These are phyloP conservation scores for Pythium dissotocum DNA, from an alignment of 352 stramenopile genomes.

Conservation along the genomic window DNA sequence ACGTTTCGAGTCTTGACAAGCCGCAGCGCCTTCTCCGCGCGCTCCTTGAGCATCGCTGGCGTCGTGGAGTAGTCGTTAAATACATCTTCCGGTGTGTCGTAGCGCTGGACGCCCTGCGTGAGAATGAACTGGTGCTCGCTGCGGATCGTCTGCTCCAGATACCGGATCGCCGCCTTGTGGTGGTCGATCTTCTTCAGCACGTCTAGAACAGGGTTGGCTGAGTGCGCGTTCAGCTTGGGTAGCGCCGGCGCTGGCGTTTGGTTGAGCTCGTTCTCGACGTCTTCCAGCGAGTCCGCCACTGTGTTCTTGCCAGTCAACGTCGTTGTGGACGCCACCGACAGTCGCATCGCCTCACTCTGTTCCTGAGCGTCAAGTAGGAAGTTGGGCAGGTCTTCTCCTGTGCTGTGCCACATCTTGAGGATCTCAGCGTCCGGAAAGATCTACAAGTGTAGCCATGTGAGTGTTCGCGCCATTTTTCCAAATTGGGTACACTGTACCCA, in stretches of 20 bases:
- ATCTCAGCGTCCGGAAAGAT: slow-evolving; percentile 56
- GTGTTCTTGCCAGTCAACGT: slow-evolving; percentile 2
- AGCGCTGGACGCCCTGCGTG: slow-evolving; percentile 46
- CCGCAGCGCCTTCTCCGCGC: slow-evolving; percentile 63
- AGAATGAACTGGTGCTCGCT: slow-evolving; percentile 62
- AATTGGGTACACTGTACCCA: slow-evolving; percentile 4
- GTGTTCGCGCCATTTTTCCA: slow-evolving; percentile 7
- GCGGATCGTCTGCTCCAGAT: slow-evolving; percentile 58
- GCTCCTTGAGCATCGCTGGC: slow-evolving; percentile 49
- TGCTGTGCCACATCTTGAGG: slow-evolving; percentile 77
- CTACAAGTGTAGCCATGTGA: slow-evolving; percentile 27
- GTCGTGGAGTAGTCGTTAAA: slow-evolving; percentile 51
- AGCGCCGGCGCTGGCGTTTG: slow-evolving; percentile 44
- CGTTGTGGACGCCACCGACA: background rate
- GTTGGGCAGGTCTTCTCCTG: slow-evolving; percentile 62
- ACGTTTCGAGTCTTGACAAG: slow-evolving; percentile 79
- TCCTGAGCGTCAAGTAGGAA: slow-evolving; percentile 35
- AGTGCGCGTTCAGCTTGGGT: slow-evolving; percentile 77
- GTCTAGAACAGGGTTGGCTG: slow-evolving; percentile 71
- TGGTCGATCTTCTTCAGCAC: slow-evolving; percentile 83
- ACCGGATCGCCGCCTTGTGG: slow-evolving; percentile 64
- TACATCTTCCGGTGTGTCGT: slow-evolving; percentile 54
- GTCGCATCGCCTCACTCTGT: background rate
- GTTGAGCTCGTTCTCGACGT: slow-evolving; percentile 35
- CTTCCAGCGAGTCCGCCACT: slow-evolving; percentile 14